These are phyloP conservation scores for Suhomyces sp. DNA, from an alignment of 805 yeast species.

Conservation along the genomic window DNA sequence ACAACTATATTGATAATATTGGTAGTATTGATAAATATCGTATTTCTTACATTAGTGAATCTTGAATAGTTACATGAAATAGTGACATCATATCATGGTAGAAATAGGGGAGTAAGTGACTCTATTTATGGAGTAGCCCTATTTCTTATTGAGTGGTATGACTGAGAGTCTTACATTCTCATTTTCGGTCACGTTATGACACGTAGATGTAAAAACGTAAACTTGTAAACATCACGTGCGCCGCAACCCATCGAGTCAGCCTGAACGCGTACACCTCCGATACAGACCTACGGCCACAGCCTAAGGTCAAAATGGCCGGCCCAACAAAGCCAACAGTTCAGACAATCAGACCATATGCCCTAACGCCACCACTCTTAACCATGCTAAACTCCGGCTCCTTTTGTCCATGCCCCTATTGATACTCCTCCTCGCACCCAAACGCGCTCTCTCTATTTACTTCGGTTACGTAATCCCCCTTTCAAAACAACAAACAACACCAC, in stretches of 20 bases:
- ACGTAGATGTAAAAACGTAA: neutral
- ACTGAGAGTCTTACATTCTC: neutral
- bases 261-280: too few species aligned
- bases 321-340: neutral
- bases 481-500: conserved; percentile 3
- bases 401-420: neutral
- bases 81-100: too few species aligned
- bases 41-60: too few species aligned
- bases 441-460: neutral
- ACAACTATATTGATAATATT: too few species aligned
- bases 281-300: neutral
- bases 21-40: too few species aligned
- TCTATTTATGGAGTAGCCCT: neutral
- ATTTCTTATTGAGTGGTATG: neutral
- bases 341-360: neutral
- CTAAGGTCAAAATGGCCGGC: neutral
- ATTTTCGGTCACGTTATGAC: neutral
- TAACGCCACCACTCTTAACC: neutral
- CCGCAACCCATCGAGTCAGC: too few species aligned
- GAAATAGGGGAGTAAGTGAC: too few species aligned
- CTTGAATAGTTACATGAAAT: too few species aligned
- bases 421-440: neutral
- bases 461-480: conserved; percentile 4
- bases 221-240: neutral
- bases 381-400: neutral